Conservation (phyloP, 176 grass and related monocot genomes). For the Thalia dealbata region DNA sequence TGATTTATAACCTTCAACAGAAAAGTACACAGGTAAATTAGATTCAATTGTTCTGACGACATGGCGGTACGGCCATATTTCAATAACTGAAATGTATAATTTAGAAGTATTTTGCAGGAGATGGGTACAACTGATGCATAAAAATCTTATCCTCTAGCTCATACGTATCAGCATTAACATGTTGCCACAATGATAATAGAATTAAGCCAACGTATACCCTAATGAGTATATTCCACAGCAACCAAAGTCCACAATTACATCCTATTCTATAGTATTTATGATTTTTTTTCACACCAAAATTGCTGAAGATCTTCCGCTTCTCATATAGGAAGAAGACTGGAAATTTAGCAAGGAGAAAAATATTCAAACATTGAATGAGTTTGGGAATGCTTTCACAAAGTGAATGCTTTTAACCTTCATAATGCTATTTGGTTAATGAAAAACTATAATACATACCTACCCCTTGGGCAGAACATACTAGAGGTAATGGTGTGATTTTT, state of each 20-base stretch:
- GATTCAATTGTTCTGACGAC: neutral
- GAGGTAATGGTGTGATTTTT: too few relatives aligned
- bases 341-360: neutral
- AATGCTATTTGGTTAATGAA: too few relatives aligned
- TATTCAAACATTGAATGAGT: too few relatives aligned
- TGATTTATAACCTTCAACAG: constrained; percentile 84
- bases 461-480: too few relatives aligned
- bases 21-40: neutral
- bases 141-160: neutral
- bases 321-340: neutral
- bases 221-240: neutral
- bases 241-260: too few relatives aligned
- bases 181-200: neutral
- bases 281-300: neutral
- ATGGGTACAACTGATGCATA: neutral
- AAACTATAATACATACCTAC: too few relatives aligned
- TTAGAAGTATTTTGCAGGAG: neutral
- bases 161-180: neutral
- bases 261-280: too few relatives aligned
- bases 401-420: too few relatives aligned
- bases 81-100: neutral
- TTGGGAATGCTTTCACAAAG: too few relatives aligned
- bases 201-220: too few relatives aligned
- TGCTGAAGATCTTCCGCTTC: neutral
- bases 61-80: neutral